Percentiles rank a stretch among this genome's conserved stretches.
These are phyloP conservation scores for Musa itinerans DNA, from an alignment of 176 grass and related monocot genomes.

Conservation along the genomic window DNA sequence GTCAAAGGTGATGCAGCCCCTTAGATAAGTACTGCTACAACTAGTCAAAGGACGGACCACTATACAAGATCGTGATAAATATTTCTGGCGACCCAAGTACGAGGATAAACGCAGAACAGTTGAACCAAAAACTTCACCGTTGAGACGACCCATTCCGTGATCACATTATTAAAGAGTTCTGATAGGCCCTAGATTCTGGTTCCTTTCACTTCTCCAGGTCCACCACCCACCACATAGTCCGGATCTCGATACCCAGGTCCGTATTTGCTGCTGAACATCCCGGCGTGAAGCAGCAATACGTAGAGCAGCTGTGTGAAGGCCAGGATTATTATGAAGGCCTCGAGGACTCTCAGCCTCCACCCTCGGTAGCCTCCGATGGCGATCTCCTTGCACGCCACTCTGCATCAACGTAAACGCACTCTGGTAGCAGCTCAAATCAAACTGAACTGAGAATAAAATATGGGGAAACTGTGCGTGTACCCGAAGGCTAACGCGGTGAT, in stretches of 20 bases:
- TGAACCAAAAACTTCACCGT: too few species aligned
- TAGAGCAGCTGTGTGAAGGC: constrained; percentile 48
- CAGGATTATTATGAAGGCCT: constrained; percentile 36
- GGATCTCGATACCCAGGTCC: constrained; percentile 54
- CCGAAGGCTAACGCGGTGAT: constrained; percentile 70
- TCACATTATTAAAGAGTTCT: too few species aligned
- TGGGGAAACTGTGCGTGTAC: constrained; percentile 2
- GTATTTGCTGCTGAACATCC: constrained; percentile 34
- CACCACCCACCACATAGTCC: constrained; percentile 31
- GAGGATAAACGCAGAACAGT: too few species aligned
- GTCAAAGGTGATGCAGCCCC: too few species aligned
- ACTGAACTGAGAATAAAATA: not conserved
- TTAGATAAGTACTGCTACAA: too few species aligned
- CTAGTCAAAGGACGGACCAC: too few species aligned
- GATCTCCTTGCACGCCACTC: constrained; percentile 60
- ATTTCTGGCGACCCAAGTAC: too few species aligned
- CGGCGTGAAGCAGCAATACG: constrained; percentile 41
- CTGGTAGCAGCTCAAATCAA: not conserved
- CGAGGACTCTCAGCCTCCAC: constrained; percentile 46
- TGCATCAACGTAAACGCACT: not conserved
- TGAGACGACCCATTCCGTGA: too few species aligned
- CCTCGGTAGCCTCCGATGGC: constrained; percentile 32
- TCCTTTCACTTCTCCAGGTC: not conserved
- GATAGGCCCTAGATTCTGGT: not conserved
- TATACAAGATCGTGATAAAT: too few species aligned